These are phyloP conservation scores for Termitomyces sp. DNA, from an alignment of 768 basidiomycete genomes.

Conservation along the genomic window DNA sequence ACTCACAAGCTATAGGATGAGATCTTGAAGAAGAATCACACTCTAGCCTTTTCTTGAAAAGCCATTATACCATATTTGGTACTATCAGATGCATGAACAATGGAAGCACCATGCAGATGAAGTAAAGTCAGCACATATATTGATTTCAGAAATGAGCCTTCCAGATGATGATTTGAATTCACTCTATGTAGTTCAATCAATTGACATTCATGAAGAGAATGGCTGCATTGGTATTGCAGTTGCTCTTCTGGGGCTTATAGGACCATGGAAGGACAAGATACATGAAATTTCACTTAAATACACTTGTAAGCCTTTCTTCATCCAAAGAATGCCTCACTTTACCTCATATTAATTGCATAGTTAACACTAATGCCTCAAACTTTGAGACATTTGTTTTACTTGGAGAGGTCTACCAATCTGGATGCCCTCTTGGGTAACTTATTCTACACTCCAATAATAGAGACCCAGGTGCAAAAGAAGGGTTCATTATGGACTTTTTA, in stretches of 20 bases:
- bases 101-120: slow-evolving; percentile 18
- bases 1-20: slow-evolving; percentile 18
- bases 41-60: slow-evolving; percentile 11
- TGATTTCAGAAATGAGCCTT: slow-evolving; percentile 17
- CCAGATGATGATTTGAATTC: neutral
- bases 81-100: slow-evolving; percentile 6
- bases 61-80: slow-evolving; percentile 23
- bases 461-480: neutral
- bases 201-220: neutral
- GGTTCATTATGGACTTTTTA: too few relatives aligned
- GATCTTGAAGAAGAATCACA: slow-evolving; percentile 8
- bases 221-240: slow-evolving; percentile 25
- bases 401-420: slow-evolving; percentile 30
- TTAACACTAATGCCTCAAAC: slow-evolving; percentile 29
- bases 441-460: slow-evolving; percentile 15
- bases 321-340: neutral
- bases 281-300: slow-evolving; percentile 16
- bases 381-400: slow-evolving; percentile 31
- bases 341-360: slow-evolving; percentile 11
- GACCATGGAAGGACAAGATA: slow-evolving; percentile 19
- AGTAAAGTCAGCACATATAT: slow-evolving; percentile 21
- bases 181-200: slow-evolving; percentile 8
- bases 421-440: slow-evolving; percentile 29
- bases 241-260: slow-evolving; percentile 21
- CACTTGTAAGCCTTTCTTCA: neutral